Conservation (phyloP, 192 early-diverging fungal species). For the Phycomyces blakesleeanus region DNA sequence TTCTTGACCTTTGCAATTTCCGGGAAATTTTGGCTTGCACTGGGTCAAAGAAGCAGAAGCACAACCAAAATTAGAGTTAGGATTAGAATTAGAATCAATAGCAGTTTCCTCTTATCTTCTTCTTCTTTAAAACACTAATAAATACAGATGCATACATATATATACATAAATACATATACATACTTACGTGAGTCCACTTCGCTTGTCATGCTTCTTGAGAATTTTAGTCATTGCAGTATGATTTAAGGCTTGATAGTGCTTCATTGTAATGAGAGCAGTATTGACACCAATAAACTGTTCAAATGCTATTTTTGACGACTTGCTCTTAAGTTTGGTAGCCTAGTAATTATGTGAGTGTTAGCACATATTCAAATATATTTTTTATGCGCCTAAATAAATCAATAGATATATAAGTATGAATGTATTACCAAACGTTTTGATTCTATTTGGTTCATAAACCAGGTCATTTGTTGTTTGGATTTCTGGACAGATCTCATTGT, state of each 20-base stretch:
- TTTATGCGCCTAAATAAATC: too few relatives aligned
- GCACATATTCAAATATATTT: not conserved
- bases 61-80: too few relatives aligned
- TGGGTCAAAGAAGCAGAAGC: too few relatives aligned
- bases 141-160: too few relatives aligned
- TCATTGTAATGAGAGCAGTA: conserved; percentile 65
- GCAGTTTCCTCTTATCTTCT: too few relatives aligned
- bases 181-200: conserved; percentile 45
- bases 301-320: conserved; percentile 33
- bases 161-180: too few relatives aligned
- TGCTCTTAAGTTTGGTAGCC: conserved; percentile 3
- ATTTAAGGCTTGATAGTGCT: conserved; percentile 75
- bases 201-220: conserved; percentile 91
- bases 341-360: conserved; percentile 1
- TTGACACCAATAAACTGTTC: conserved; percentile 64
- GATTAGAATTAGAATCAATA: too few relatives aligned
- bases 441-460: conserved; percentile 52
- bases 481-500: conserved; percentile 45
- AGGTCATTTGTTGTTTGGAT: conserved; percentile 54
- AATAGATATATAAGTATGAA: too few relatives aligned
- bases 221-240: conserved; percentile 79
- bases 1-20: conserved; percentile 41
- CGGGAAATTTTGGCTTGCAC: conserved; percentile 49
- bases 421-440: conserved; percentile 40
- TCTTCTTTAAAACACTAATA: too few relatives aligned